Evolutionary conservation across 768 basidiomycete genomes (phyloP).

Genomic region (Collybia nuda): DNA sequence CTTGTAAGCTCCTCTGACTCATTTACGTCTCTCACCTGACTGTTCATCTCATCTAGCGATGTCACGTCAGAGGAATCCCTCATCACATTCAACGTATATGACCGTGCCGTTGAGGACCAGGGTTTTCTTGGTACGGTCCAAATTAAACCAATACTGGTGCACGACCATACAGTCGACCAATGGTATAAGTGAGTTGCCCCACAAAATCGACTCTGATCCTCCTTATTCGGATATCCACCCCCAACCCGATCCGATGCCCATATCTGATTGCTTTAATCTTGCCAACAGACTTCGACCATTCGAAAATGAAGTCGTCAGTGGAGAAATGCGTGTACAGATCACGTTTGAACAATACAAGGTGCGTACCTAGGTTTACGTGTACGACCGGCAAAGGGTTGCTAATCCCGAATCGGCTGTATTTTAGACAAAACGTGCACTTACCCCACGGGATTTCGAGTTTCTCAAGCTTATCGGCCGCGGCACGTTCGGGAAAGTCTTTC

Average conservation of each 20-base stretch:
- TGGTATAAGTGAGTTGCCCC: slow-evolving; percentile 84
- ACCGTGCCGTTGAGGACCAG: slow-evolving; percentile 78
- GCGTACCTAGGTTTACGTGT: slow-evolving; percentile 17
- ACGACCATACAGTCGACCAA: slow-evolving; percentile 93
- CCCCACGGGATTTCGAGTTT: slow-evolving; percentile 97
- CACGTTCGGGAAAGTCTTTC: slow-evolving; percentile 98
- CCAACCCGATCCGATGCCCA: slow-evolving; percentile 11
- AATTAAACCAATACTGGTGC: slow-evolving; percentile 86
- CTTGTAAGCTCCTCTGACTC: slow-evolving; percentile 65
- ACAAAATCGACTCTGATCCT: slow-evolving; percentile 9
- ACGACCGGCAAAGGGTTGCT: background rate
- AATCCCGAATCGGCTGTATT: slow-evolving; percentile 14
- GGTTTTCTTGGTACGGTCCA: slow-evolving; percentile 90
- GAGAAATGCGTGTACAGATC: slow-evolving; percentile 93
- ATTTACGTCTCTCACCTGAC: slow-evolving; percentile 11
- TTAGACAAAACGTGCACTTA: slow-evolving; percentile 81
- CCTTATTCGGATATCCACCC: slow-evolving; percentile 11
- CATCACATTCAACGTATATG: slow-evolving; percentile 90
- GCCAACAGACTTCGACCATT: slow-evolving; percentile 63
- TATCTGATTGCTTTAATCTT: slow-evolving; percentile 12
- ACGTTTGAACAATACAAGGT: slow-evolving; percentile 93
- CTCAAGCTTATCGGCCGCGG: slow-evolving; percentile 98
- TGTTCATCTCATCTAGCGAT: slow-evolving; percentile 59
- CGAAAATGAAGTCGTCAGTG: slow-evolving; percentile 81
- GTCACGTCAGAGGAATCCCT: slow-evolving; percentile 85